Percentiles rank a stretch among this genome's conserved stretches.
These are phyloP conservation scores for Amylostereum areolatum DNA, from an alignment of 1,284 basidiomycete species.

Conservation along the genomic window DNA sequence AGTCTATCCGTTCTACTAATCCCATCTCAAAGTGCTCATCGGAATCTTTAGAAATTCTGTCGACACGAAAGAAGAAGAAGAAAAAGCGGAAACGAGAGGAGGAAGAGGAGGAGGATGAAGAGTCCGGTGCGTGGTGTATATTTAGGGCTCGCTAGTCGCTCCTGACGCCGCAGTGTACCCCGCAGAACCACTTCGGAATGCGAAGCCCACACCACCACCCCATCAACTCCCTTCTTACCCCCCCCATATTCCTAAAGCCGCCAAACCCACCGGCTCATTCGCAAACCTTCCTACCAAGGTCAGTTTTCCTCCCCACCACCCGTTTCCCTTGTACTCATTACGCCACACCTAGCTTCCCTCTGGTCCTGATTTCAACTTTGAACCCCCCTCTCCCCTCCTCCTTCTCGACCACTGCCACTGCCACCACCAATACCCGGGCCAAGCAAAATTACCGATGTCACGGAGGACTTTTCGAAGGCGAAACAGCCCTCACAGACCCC, in stretches of 20 bases:
- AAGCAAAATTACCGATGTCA: constrained; percentile 75
- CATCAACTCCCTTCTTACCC: constrained; percentile 29
- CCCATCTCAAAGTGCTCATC: constrained; percentile 11
- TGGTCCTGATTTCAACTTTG: constrained; percentile 56
- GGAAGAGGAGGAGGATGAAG: constrained; percentile 55
- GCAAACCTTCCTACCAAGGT: constrained; percentile 48
- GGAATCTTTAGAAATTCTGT: constrained; percentile 34
- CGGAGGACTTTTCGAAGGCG: constrained; percentile 80
- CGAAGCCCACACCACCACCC: constrained; percentile 49
- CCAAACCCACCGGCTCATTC: constrained; percentile 41
- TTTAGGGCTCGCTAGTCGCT: too few relatives aligned
- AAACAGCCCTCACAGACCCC: constrained; percentile 67
- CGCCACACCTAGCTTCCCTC: constrained; percentile 26
- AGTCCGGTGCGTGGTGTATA: constrained; percentile 38
- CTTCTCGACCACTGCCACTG: constrained; percentile 60
- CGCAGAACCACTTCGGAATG: constrained; percentile 44
- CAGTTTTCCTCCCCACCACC: constrained; percentile 8
- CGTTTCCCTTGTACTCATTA: background rate
- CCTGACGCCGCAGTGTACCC: too few relatives aligned
- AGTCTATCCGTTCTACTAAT: constrained; percentile 17
- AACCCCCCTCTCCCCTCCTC: constrained; percentile 47
- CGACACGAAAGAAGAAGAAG: constrained; percentile 60
- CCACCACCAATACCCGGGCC: constrained; percentile 72
- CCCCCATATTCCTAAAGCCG: constrained; percentile 38
- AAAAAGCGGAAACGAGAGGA: constrained; percentile 82